These are phyloP conservation scores for Fonsecaea pugnacius DNA, from an alignment of 2,329 filamentous ascomycete genomes.

Conservation along the genomic window DNA sequence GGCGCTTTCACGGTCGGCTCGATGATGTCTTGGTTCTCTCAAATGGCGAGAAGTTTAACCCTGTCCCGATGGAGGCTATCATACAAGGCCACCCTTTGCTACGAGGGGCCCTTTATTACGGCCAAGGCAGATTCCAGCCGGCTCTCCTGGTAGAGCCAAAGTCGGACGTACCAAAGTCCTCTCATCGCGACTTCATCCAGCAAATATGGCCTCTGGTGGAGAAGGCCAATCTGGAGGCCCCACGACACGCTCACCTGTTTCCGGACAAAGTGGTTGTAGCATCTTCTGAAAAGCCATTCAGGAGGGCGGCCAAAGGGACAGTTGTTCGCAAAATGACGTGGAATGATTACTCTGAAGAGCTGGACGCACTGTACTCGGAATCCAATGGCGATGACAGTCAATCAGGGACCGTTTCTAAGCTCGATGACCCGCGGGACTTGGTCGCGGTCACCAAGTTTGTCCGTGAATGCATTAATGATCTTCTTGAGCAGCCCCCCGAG, in stretches of 20 bases:
- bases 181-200: background rate
- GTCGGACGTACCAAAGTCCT: background rate
- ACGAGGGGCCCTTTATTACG: no score
- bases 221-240: background rate
- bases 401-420: no score
- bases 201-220: background rate
- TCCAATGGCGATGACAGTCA: no score
- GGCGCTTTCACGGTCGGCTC: conserved; percentile 41
- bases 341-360: no score
- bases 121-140: conserved; percentile 7
- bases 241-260: background rate
- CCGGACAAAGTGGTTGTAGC: background rate
- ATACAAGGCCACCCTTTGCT: conserved; percentile 41
- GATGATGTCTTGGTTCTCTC: conserved; percentile 54
- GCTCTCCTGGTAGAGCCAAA: background rate
- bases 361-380: no score
- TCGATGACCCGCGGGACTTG: no score
- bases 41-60: conserved; percentile 57
- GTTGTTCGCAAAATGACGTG: no score
- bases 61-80: conserved; percentile 56
- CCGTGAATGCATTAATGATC: no score
- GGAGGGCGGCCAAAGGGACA: background rate
- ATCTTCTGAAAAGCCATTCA: background rate
- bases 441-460: no score
- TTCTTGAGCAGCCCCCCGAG: no score